Evolutionary conservation across 2,329 filamentous ascomycete genomes (phyloP).

Genomic region (Lasiodiplodia theobromae): DNA sequence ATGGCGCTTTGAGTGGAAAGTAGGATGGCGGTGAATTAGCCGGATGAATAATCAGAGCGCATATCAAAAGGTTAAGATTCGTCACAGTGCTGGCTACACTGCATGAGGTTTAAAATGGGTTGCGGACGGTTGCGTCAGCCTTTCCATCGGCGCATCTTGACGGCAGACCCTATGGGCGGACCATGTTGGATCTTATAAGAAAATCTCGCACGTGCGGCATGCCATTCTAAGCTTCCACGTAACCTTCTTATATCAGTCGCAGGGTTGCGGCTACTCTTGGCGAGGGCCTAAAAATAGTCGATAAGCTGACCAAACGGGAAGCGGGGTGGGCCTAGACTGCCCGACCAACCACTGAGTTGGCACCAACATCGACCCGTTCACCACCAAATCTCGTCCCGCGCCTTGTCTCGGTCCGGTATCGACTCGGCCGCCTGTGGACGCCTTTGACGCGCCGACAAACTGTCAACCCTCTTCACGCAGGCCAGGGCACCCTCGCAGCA

Average conservation of each 20-base stretch:
- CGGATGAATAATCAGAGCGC: not conserved
- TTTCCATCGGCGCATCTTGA: not conserved
- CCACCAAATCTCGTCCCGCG: not conserved
- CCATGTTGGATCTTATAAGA: not conserved
- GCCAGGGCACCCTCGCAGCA: conserved; percentile 7
- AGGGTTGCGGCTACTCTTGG: not conserved
- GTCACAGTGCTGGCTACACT: not conserved
- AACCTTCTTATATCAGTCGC: conserved; percentile 10
- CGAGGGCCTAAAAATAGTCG: conserved; percentile 3
- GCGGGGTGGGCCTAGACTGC: not conserved
- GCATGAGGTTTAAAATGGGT: not conserved
- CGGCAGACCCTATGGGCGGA: too few relatives aligned
- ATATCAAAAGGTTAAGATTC: not conserved
- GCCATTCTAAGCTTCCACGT: conserved; percentile 14
- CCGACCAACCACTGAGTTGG: not conserved
- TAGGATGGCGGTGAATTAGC: not conserved
- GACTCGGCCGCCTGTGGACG: not conserved
- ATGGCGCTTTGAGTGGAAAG: not conserved
- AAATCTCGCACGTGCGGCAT: not conserved
- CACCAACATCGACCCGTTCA: not conserved
- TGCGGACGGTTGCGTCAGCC: not conserved
- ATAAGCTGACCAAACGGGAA: conserved; percentile 2
- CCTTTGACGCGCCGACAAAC: not conserved
- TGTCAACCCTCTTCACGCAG: not conserved
- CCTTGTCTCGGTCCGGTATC: conserved; percentile 7